Evolutionary conservation across 140 eudicot species (phyloP), one percentile per base, ranked within the genome.

Genomic region (Flaveria floridana): DNA sequence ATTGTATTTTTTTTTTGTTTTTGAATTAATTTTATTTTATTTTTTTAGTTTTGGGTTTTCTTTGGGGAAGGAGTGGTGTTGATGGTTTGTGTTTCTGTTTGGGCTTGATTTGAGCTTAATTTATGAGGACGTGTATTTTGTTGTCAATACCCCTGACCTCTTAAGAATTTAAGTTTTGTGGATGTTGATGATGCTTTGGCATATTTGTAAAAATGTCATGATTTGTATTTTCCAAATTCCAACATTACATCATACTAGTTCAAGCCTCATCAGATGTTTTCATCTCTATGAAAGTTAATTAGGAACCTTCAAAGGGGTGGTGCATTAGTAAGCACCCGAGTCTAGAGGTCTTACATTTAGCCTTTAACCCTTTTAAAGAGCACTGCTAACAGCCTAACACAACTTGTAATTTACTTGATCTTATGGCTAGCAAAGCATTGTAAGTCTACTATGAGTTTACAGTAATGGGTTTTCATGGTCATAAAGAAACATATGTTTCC

Each of bases 151-250:
- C 26, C 80, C 81, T 70, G 26, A 81, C 81, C 74, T 76, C 61
- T n/a, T 65, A 34, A 50, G 68, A 44, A 70, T 46, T 72, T 64
- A 72, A 79, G 41, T 79, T 72, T 78, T 71, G 82, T 78, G 78
- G 39, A 56, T 77, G 21, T 57, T 39, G 30, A 48, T 74, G 28
- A 63, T 79, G 78, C 73, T 78, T 48, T 48, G 55, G 7, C 55
- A 18, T 48, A 4, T 48, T 65, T 44, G 67, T 73, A 65, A 51
- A 79, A 72, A 64, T 52, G 62, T 30, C 58, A 79, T 73, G 75
- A 47, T 79, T 72, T 72, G 64, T 66, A 44, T 53, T 79, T 44
- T 44, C 50, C 50, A 44, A 6, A 34, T 64, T 57, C 59, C 72
- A 30, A 34, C 30, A 6, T 57, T 62, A 46, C 14, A 46, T 34